Evolutionary conservation across 306 rosid genomes (phyloP).

Genomic region (Parietaria judaica): DNA sequence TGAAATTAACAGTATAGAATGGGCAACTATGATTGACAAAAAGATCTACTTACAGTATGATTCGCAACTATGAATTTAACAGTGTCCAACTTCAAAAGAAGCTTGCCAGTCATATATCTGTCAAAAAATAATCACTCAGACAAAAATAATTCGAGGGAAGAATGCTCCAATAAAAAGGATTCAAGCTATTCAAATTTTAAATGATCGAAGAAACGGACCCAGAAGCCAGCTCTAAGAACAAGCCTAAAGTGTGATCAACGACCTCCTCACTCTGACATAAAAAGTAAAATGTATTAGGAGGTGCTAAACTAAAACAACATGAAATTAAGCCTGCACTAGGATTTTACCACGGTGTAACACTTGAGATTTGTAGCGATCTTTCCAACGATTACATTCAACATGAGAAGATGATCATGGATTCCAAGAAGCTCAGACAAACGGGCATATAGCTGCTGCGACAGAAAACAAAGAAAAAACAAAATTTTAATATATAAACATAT

Average conservation of each 20-base stretch:
- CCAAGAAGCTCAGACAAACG: conserved; percentile 86
- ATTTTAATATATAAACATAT: conserved; percentile 10
- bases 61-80: conserved; percentile 89
- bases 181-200: conserved; percentile 5
- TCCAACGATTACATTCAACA: conserved; percentile 69
- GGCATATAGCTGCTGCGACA: conserved; percentile 82
- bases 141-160: background rate
- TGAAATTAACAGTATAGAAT: background rate
- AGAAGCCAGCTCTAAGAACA: conserved; percentile 96
- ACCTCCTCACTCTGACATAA: conserved; percentile 87
- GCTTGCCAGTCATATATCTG: conserved; percentile 98
- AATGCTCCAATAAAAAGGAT: conserved; percentile 14
- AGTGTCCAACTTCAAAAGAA: conserved; percentile 88
- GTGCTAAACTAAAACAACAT: conserved; percentile 1
- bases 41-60: conserved; percentile 60
- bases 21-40: background rate
- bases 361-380: conserved; percentile 85
- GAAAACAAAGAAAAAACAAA: conserved; percentile 21
- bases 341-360: conserved; percentile 67
- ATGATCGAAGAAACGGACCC: conserved; percentile 51
- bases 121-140: background rate
- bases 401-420: conserved; percentile 67
- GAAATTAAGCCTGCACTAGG: background rate
- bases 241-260: conserved; percentile 88
- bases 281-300: conserved; percentile 6